These are phyloP conservation scores for Alternaria incomplexa DNA, from an alignment of 2,329 filamentous ascomycete genomes.

Conservation along the genomic window DNA sequence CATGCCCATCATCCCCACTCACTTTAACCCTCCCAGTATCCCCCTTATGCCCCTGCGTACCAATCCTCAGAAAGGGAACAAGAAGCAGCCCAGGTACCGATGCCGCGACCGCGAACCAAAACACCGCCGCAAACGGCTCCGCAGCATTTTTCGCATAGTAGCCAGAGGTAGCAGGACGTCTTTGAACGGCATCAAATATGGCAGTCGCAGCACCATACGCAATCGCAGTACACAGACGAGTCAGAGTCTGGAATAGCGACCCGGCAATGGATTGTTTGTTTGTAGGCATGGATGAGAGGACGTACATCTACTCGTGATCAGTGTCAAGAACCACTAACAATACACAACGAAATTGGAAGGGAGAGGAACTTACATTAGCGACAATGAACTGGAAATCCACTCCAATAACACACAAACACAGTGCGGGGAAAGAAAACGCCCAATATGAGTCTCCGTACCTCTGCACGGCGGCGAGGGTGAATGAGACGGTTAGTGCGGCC, in stretches of 20 bases:
- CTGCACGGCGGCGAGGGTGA: slow-evolving; percentile 65
- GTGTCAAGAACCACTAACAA: neutral
- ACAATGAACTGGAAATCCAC: slow-evolving; percentile 75
- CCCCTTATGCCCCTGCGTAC: slow-evolving; percentile 58
- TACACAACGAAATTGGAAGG: neutral
- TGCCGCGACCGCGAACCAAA: slow-evolving; percentile 58
- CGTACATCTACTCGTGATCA: slow-evolving; percentile 63
- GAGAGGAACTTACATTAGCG: slow-evolving; percentile 60
- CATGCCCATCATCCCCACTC: slow-evolving; percentile 8
- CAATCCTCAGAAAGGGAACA: slow-evolving; percentile 60
- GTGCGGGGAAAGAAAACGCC: slow-evolving; percentile 67
- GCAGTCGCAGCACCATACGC: slow-evolving; percentile 69
- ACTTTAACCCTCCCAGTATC: slow-evolving; percentile 29
- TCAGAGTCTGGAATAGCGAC: slow-evolving; percentile 71
- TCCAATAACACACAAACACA: slow-evolving; percentile 67
- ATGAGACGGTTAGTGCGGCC: slow-evolving; percentile 51
- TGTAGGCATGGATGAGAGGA: slow-evolving; percentile 67
- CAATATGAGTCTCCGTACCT: slow-evolving; percentile 64
- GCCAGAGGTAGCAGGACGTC: slow-evolving; percentile 37
- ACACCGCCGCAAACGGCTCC: slow-evolving; percentile 59
- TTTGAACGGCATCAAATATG: slow-evolving; percentile 58
- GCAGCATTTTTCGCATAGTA: slow-evolving; percentile 54
- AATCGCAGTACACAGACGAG: slow-evolving; percentile 64
- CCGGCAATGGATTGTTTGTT: slow-evolving; percentile 71
- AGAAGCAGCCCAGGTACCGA: slow-evolving; percentile 54